phyloP scores from a whole-genome alignment of 257 asterid genomes.

The Agastache rugosa region DNA sequence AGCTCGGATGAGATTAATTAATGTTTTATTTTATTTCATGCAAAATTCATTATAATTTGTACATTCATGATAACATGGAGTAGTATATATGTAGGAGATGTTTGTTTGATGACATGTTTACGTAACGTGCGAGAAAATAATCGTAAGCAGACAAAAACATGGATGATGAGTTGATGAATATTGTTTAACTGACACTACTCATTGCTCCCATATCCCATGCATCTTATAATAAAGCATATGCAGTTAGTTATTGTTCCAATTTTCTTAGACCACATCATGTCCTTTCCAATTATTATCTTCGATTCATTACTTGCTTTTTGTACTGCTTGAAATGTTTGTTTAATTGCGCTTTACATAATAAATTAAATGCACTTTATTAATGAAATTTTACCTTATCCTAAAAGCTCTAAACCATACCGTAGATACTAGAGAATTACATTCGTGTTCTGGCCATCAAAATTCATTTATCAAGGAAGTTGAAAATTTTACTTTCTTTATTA shows the following conservation, averaged over 20 bases:
- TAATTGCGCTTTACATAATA: too few species aligned
- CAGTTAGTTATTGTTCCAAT: constrained; percentile 35
- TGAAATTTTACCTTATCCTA: too few species aligned
- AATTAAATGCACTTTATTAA: too few species aligned
- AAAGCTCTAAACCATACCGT: too few species aligned
- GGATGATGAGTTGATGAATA: constrained; percentile 23
- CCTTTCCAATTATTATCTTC: not conserved
- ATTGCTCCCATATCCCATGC: constrained; percentile 25
- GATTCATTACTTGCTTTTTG: too few species aligned
- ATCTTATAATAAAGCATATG: constrained; percentile 18
- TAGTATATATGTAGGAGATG: not conserved
- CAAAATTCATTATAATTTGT: not conserved
- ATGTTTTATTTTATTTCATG: not conserved
- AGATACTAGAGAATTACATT: too few species aligned
- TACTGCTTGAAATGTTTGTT: too few species aligned
- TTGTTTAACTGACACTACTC: constrained; percentile 35
- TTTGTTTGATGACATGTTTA: constrained; percentile 19
- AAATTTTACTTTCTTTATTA: too few species aligned
- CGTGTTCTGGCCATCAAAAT: too few species aligned
- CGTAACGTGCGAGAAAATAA: constrained; percentile 21
- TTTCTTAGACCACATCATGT: constrained; percentile 27
- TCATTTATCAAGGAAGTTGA: too few species aligned
- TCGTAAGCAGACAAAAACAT: constrained; percentile 14
- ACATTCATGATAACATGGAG: not conserved
- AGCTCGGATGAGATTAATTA: not conserved